A percentile compares a stretch with the other conserved stretches of the same genome.
Evolutionary conservation across 306 rosid genomes (phyloP).

Genomic region (Cicer cuneatum): DNA sequence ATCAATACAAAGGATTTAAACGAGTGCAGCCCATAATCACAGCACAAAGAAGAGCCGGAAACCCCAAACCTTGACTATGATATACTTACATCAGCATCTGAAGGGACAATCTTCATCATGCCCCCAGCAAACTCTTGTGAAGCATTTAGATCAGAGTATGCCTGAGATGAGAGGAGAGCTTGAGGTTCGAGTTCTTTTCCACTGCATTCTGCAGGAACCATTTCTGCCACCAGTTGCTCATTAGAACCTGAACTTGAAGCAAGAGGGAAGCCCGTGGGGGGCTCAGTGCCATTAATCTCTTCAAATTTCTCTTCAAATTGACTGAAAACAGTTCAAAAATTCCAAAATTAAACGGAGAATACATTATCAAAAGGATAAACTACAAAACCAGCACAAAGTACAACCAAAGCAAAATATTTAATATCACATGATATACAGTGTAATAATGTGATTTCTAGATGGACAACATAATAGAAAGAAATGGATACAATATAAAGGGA

Average conservation of each 20-base stretch:
- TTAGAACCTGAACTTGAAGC: conserved; percentile 86
- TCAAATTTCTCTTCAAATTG: conserved; percentile 98
- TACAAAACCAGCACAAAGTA: conserved; percentile 15
- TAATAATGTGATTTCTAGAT: conserved; percentile 38
- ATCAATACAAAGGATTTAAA: conserved; percentile 13
- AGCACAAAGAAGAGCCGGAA: not conserved
- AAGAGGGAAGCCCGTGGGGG: conserved; percentile 67
- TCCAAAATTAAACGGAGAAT: conserved; percentile 33
- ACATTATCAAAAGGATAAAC: conserved; percentile 24
- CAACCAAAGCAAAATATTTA: conserved; percentile 8
- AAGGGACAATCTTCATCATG: conserved; percentile 97
- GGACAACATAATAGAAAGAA: not conserved
- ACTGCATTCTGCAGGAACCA: conserved; percentile 56
- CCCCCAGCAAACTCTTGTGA: conserved; percentile 84
- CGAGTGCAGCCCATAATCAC: conserved; percentile 16
- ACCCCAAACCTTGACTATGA: conserved; percentile 27
- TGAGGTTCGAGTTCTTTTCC: conserved; percentile 64
- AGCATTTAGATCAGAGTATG: conserved; percentile 62
- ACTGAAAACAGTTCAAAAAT: conserved; percentile 54
- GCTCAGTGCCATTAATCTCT: conserved; percentile 70
- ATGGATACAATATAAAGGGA: conserved; percentile 17
- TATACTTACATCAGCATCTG: conserved; percentile 88
- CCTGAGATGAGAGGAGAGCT: conserved; percentile 62
- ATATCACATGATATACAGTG: conserved; percentile 31
- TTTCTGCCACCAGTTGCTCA: conserved; percentile 65